These are phyloP conservation scores for Ascochyta rabiei DNA, from an alignment of 2,329 filamentous ascomycete genomes.

Conservation along the genomic window DNA sequence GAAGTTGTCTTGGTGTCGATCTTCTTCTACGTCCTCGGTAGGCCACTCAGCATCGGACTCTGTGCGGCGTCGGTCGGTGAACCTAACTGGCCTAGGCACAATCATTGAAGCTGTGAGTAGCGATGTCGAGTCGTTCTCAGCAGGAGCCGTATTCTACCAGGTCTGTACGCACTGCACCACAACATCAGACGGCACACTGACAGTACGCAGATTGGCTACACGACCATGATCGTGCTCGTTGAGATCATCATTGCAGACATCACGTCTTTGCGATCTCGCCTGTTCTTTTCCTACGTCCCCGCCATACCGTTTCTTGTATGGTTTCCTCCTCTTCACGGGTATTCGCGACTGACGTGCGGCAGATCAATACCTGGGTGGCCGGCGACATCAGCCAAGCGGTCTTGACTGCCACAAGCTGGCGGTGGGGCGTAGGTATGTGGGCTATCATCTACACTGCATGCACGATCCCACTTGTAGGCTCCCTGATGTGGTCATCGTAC, in stretches of 20 bases:
- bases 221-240: slow-evolving; percentile 64
- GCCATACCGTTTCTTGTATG: slow-evolving; percentile 15
- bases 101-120: slow-evolving; percentile 61
- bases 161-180: slow-evolving; percentile 16
- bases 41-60: background rate
- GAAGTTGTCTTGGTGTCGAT: slow-evolving; percentile 63
- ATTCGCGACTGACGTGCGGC: background rate
- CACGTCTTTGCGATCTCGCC: slow-evolving; percentile 66
- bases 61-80: background rate
- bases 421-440: slow-evolving; percentile 69
- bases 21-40: slow-evolving; percentile 60
- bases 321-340: background rate
- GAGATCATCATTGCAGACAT: slow-evolving; percentile 70
- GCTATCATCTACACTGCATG: slow-evolving; percentile 62
- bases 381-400: slow-evolving; percentile 62
- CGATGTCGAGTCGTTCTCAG: slow-evolving; percentile 60
- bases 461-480: slow-evolving; percentile 60
- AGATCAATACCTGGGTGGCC: slow-evolving; percentile 66
- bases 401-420: slow-evolving; percentile 59
- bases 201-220: slow-evolving; percentile 59
- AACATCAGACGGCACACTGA: background rate
- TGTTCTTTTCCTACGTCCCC: slow-evolving; percentile 16
- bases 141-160: slow-evolving; percentile 45
- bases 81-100: slow-evolving; percentile 39
- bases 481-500: slow-evolving; percentile 57